Conservation (phyloP, 148 eudicot genomes). For the Bassia scoparia region DNA sequence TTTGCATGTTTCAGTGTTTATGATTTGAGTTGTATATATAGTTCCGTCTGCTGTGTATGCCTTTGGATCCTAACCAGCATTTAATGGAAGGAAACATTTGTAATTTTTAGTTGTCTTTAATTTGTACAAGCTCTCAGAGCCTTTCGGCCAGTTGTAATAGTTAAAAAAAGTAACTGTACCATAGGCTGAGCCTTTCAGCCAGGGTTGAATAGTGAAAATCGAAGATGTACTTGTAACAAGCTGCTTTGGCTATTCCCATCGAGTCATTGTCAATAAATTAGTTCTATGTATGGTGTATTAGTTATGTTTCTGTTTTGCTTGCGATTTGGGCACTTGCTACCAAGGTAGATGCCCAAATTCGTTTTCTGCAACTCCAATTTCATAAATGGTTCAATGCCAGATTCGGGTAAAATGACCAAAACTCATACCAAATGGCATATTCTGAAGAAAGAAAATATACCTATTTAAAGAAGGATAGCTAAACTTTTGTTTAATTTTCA, state of each 20-base stretch:
- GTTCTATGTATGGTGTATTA: constrained; percentile 9
- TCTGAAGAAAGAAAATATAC: too few relatives aligned
- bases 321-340: too few relatives aligned
- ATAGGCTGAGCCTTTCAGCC: constrained; percentile 13
- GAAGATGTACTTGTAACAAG: constrained; percentile 15
- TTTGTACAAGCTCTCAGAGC: constrained; percentile 12
- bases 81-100: constrained; percentile 29
- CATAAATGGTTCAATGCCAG: too few relatives aligned
- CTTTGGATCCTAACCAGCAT: constrained; percentile 17
- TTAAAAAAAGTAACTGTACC: background rate
- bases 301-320: too few relatives aligned
- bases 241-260: constrained; percentile 1
- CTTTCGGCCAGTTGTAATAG: constrained; percentile 21
- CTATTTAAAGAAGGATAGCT: too few relatives aligned
- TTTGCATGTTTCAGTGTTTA: constrained; percentile 14
- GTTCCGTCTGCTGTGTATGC: constrained; percentile 21
- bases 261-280: constrained; percentile 19
- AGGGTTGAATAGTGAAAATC: constrained; percentile 9
- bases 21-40: constrained; percentile 32
- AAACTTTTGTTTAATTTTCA: too few relatives aligned
- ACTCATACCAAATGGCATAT: too few relatives aligned
- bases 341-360: too few relatives aligned
- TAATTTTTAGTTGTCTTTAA: constrained; percentile 18
- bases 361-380: too few relatives aligned
- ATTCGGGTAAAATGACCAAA: too few relatives aligned